These are phyloP conservation scores for Penicillium polonicum DNA, from an alignment of 2,329 filamentous ascomycete species.

Conservation along the genomic window DNA sequence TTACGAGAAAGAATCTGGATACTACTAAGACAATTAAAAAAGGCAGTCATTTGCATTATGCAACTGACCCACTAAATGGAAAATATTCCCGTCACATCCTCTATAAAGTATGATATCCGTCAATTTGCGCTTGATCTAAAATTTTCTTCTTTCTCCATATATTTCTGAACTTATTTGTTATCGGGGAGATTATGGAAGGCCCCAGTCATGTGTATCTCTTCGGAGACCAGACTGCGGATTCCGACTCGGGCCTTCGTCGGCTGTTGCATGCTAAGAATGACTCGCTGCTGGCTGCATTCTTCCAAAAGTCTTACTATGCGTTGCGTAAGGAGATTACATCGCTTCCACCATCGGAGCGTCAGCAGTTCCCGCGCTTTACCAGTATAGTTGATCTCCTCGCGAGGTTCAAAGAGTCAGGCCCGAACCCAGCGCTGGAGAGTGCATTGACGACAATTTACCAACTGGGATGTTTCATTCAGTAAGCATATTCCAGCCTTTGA, in stretches of 20 bases:
- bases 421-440: slow-evolving; percentile 44
- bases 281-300: slow-evolving; percentile 43
- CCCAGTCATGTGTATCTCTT: slow-evolving; percentile 45
- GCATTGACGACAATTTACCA: slow-evolving; percentile 47
- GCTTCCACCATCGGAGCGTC: slow-evolving; percentile 36
- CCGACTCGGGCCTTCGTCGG: slow-evolving; percentile 42
- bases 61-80: slow-evolving; percentile 8
- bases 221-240: slow-evolving; percentile 48
- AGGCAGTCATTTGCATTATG: slow-evolving; percentile 2
- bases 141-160: slow-evolving; percentile 7
- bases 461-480: slow-evolving; percentile 47
- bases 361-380: slow-evolving; percentile 41
- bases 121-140: not conserved
- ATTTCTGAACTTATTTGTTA: slow-evolving; percentile 10
- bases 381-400: slow-evolving; percentile 40
- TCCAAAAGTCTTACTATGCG: slow-evolving; percentile 45
- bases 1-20: slow-evolving; percentile 10
- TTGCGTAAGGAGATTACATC: slow-evolving; percentile 42
- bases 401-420: slow-evolving; percentile 32
- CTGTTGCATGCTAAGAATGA: slow-evolving; percentile 45
- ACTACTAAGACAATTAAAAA: slow-evolving; percentile 4
- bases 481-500: slow-evolving; percentile 16
- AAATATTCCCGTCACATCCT: not conserved
- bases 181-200: slow-evolving; percentile 30
- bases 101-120: slow-evolving; percentile 23